A percentile compares a stretch with the other conserved stretches of the same genome.
phyloP scores from a whole-genome alignment of 331 rosid species.

The Cydonia oblonga region DNA sequence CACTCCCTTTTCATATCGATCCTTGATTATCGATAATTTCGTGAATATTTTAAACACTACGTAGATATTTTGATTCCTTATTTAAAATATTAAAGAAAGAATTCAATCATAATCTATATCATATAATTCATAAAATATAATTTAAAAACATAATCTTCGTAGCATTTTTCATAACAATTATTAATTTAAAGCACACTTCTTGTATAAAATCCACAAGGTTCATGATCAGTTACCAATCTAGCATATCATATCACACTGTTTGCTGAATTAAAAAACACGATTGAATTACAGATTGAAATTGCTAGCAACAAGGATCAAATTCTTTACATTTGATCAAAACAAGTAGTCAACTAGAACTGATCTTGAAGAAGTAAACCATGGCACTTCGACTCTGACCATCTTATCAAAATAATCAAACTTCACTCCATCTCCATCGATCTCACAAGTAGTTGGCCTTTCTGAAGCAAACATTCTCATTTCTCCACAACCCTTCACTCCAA shows the following conservation, averaged over 20 bases:
- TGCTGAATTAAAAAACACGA: neutral
- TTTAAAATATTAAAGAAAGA: no score
- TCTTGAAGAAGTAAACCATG: conserved; percentile 34
- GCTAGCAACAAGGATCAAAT: neutral
- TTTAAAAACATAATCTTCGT: no score
- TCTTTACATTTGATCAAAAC: conserved; percentile 22
- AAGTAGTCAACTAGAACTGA: conserved; percentile 34
- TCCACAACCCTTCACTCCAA: conserved; percentile 42
- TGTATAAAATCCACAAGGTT: neutral
- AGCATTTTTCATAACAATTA: no score
- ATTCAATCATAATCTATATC: no score
- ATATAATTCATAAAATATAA: no score
- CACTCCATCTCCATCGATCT: conserved; percentile 30
- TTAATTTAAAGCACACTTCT: neutral
- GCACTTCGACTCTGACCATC: conserved; percentile 34
- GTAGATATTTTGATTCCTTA: no score
- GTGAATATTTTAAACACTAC: no score
- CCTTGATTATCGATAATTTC: no score
- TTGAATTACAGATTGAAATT: neutral
- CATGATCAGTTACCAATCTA: neutral
- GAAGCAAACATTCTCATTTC: conserved; percentile 49
- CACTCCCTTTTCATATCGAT: no score
- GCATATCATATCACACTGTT: neutral
- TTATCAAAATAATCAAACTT: conserved; percentile 34
- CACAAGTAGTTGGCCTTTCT: conserved; percentile 39